Percentiles rank a stretch among this genome's conserved stretches.
Conservation (phyloP, 2,329 filamentous ascomycete genomes). For the Pleomassaria siparia region DNA sequence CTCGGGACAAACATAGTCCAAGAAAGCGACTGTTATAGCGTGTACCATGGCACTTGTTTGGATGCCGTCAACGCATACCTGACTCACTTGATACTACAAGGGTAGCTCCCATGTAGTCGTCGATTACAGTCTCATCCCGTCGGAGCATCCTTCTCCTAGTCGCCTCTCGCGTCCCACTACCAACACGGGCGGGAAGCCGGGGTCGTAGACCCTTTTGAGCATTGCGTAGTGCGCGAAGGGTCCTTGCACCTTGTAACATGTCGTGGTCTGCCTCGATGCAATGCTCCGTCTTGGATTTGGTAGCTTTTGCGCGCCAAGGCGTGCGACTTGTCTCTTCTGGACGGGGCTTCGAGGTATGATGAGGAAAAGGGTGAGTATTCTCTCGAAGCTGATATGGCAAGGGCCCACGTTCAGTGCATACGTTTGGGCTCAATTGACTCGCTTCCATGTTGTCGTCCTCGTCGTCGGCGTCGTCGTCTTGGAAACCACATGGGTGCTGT, state of each 20-base stretch:
- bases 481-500: background rate
- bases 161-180: background rate
- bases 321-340: background rate
- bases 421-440: constrained; percentile 31
- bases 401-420: constrained; percentile 33
- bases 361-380: background rate
- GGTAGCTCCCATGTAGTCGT: no score
- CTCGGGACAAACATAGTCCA: no score
- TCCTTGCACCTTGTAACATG: background rate
- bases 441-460: constrained; percentile 17
- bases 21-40: no score
- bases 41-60: no score
- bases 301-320: background rate
- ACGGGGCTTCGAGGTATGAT: background rate
- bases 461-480: no score
- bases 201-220: background rate
- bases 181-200: background rate
- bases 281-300: no score
- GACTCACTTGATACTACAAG: no score
- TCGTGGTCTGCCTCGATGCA: background rate
- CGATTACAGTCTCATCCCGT: no score
- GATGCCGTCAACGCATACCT: no score
- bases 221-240: background rate
- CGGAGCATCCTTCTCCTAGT: background rate
- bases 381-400: constrained; percentile 13